Base-by-base conservation (phyloP, 176 grass and related monocot species). In the Poa annua region DNA sequence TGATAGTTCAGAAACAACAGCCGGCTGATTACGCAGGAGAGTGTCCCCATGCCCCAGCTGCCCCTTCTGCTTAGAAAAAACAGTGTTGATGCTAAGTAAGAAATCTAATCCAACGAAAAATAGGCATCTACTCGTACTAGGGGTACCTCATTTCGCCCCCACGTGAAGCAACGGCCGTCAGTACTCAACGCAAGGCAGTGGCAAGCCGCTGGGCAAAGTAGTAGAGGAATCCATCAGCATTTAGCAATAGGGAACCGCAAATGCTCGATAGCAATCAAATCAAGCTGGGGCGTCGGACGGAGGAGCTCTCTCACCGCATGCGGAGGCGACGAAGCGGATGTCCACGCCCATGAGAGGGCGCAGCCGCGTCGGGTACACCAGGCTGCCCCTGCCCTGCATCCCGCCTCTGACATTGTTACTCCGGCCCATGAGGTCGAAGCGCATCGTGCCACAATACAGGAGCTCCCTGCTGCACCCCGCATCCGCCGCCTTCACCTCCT, bases 101-200 rank as follows among this genome's bases (percentile, higher is more conserved):
- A 83, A 65, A 7, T 50, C 20, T 54, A n/a, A n/a, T n/a, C n/a
- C n/a, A 85, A 71, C 0, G 5, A 50, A 50, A 15, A 61, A 21
- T 38, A 80, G 48, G 57, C 35, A 35, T 62, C n/a, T n/a, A 80
- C 19, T 54, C 44, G 26, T 12, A 70, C 66, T 80, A 35, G 24
- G n/a, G n/a, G n/a, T 96, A 99, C 96, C 91, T 99, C 96, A 72
- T 99, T 99, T 75, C 89, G 86, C 14, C 96, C 96, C 96, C 96
- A 99, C 35, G 96, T 87, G 76, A 93, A 99, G 85, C 93, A 99
- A 54, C 81, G 88, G 1, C 96, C 96, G 85, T 92, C 83, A 54
- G 85, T 78, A 79, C 95, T 89, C 78, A 99, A 84, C 83, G 96
- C 96, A 81, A 96, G 87, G 74, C 96, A 99, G 78, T 99, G 96